Percentiles rank a stretch among this genome's conserved stretches.
Evolutionary conservation across 257 asterid genomes (phyloP).

Genomic region (Salvia miltiorrhiza): DNA sequence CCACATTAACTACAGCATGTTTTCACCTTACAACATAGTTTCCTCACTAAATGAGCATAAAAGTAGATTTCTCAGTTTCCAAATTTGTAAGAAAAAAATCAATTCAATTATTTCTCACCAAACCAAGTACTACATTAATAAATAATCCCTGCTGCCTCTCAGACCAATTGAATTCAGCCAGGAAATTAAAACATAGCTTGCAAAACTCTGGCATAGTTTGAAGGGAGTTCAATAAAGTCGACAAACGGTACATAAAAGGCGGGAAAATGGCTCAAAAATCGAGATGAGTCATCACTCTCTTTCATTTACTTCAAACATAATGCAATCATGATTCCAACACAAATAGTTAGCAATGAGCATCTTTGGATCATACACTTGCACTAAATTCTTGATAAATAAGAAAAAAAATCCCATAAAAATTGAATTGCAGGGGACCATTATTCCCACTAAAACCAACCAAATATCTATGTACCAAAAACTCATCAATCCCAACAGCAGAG

Average conservation of each 20-base stretch:
- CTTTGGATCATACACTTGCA: neutral
- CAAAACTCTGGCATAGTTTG: neutral
- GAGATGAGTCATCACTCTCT: neutral
- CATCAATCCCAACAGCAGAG: conserved; percentile 24
- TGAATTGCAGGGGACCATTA: conserved; percentile 20
- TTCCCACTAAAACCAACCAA: neutral
- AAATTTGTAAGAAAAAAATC: conserved; percentile 14
- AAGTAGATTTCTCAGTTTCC: conserved; percentile 10
- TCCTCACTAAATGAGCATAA: neutral
- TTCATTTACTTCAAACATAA: neutral
- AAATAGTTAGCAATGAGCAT: neutral
- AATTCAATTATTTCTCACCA: conserved; percentile 29
- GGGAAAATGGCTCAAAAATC: neutral
- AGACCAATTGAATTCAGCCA: conserved; percentile 2
- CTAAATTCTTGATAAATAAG: neutral
- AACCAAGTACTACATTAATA: conserved; percentile 23
- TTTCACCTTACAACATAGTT: neutral
- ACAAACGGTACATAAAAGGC: too few species aligned
- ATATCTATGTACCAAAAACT: conserved; percentile 1
- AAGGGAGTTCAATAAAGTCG: neutral
- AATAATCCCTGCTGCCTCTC: conserved; percentile 11
- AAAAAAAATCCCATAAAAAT: neutral
- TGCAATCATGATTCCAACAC: neutral
- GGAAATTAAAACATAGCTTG: neutral
- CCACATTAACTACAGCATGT: neutral